Evolutionary conservation across 2,329 filamentous ascomycete species (phyloP).

Genomic region (Aspergillus piperis): DNA sequence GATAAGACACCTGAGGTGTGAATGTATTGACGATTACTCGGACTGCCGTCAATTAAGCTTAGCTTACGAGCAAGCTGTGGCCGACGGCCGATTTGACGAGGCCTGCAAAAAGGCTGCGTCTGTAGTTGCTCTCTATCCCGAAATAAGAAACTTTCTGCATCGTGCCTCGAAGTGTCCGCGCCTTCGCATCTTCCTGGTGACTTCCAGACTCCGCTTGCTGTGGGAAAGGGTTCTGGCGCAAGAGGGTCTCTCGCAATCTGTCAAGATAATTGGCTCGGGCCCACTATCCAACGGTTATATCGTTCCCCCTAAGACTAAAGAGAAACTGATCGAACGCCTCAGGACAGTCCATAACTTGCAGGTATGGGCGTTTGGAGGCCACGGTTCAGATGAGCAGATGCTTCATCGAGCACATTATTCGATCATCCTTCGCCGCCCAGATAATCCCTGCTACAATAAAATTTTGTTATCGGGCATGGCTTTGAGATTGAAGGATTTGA

Average conservation of each 20-base stretch:
- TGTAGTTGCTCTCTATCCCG: constrained; percentile 47
- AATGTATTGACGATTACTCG: constrained; percentile 45
- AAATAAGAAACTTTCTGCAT: constrained; percentile 51
- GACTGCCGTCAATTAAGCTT: constrained; percentile 56
- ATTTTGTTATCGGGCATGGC: no score
- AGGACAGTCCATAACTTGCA: constrained; percentile 32
- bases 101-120: constrained; percentile 51
- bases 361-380: constrained; percentile 63
- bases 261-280: constrained; percentile 57
- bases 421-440: no score
- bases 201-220: constrained; percentile 54
- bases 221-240: constrained; percentile 58
- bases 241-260: constrained; percentile 42
- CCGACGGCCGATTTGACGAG: constrained; percentile 44
- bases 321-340: constrained; percentile 49
- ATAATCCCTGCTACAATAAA: no score
- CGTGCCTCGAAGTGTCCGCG: constrained; percentile 33
- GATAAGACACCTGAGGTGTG: constrained; percentile 20
- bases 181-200: constrained; percentile 55
- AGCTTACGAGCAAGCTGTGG: constrained; percentile 54
- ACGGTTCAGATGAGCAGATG: constrained; percentile 61
- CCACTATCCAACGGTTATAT: constrained; percentile 52
- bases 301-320: constrained; percentile 56
- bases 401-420: constrained; percentile 29
- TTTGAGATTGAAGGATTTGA: no score